Conservation (phyloP, 345 rosid species). For the Sonneratia alba region DNA sequence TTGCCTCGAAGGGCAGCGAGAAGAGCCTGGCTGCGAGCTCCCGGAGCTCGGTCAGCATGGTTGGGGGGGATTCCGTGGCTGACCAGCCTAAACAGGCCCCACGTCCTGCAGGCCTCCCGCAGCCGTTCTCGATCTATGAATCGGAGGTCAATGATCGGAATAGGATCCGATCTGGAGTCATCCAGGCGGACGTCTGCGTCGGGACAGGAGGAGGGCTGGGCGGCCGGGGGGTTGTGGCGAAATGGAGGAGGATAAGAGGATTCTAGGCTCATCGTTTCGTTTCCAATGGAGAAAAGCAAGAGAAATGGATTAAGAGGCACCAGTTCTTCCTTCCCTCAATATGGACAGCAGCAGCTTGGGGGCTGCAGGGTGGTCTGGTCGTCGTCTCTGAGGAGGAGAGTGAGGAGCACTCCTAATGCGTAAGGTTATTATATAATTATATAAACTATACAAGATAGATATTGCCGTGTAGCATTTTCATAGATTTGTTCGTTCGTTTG, state of each 20-base stretch:
- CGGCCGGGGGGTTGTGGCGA: neutral
- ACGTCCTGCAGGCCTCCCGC: slow-evolving; percentile 40
- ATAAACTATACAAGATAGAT: too few relatives aligned
- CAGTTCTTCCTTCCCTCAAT: too few relatives aligned
- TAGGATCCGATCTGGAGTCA: slow-evolving; percentile 16
- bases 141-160: slow-evolving; percentile 47
- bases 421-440: too few relatives aligned
- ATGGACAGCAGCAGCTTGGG: too few relatives aligned
- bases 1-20: slow-evolving; percentile 42
- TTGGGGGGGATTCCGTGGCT: slow-evolving; percentile 53
- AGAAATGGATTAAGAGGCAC: neutral
- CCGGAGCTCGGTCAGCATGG: slow-evolving; percentile 29
- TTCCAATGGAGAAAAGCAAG: neutral
- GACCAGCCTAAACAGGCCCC: slow-evolving; percentile 65
- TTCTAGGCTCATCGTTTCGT: neutral
- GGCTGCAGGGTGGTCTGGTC: too few relatives aligned
- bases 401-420: too few relatives aligned
- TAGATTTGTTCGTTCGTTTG: too few relatives aligned
- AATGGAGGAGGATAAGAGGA: slow-evolving; percentile 13
- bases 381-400: too few relatives aligned
- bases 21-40: slow-evolving; percentile 32
- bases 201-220: neutral
- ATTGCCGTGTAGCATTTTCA: too few relatives aligned
- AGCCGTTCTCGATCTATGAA: slow-evolving; percentile 29
- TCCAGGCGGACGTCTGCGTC: neutral